These are phyloP conservation scores for Trametes cinnabarina DNA, from an alignment of 768 basidiomycete genomes.

Conservation along the genomic window DNA sequence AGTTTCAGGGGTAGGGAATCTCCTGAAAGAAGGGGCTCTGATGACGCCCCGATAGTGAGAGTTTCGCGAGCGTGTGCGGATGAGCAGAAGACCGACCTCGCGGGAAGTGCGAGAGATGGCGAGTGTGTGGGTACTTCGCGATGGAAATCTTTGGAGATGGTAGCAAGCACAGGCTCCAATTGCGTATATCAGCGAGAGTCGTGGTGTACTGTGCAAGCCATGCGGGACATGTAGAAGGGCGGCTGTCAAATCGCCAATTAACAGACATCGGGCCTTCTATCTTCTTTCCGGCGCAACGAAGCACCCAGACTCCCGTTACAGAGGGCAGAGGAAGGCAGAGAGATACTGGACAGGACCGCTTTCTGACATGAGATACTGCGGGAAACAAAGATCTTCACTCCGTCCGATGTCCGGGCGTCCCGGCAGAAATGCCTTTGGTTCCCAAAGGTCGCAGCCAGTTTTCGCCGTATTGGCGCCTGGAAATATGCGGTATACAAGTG, in stretches of 20 bases:
- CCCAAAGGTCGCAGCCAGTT: neutral
- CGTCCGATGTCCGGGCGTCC: conserved; percentile 8
- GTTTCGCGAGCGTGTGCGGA: neutral
- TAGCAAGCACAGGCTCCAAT: neutral
- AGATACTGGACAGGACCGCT: neutral
- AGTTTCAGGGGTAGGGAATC: neutral
- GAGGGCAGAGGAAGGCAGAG: neutral
- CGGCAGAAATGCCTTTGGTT: neutral
- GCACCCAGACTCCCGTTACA: neutral
- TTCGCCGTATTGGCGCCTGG: neutral
- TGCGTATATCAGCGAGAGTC: neutral
- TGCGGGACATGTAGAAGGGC: neutral
- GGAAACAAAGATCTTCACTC: neutral
- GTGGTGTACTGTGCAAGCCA: neutral
- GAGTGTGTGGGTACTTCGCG: neutral
- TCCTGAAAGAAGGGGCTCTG: neutral
- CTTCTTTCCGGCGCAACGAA: conserved; percentile 8
- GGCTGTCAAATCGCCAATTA: neutral
- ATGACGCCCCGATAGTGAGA: neutral
- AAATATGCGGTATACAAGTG: too few relatives aligned
- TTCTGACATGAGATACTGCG: neutral
- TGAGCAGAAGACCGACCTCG: neutral
- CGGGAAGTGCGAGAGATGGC: neutral
- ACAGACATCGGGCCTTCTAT: neutral
- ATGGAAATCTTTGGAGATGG: neutral